Percentiles rank a stretch among this genome's conserved stretches.
phyloP scores from a whole-genome alignment of 345 rosid genomes.

The Eucalyptus viminalis region DNA sequence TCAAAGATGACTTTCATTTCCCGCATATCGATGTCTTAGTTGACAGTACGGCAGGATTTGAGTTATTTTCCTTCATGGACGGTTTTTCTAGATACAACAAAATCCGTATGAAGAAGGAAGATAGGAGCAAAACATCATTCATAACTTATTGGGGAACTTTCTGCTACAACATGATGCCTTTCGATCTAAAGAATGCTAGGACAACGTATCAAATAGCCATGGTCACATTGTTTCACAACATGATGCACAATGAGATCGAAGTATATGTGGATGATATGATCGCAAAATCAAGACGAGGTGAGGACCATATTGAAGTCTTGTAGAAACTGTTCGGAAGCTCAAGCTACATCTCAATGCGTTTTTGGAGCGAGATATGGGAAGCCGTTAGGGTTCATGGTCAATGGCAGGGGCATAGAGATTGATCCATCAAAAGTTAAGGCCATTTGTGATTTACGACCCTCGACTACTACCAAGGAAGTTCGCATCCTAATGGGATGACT shows the following conservation, averaged over 20 bases:
- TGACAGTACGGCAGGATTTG: rapidly evolving
- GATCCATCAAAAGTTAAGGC: no score
- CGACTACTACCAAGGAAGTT: rapidly evolving
- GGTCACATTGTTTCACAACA: no score
- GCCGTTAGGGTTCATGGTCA: rapidly evolving
- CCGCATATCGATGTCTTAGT: rapidly evolving
- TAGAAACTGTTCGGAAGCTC: rapidly evolving
- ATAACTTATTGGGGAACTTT: rapidly evolving
- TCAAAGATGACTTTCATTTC: rapidly evolving
- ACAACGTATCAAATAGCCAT: rapidly evolving
- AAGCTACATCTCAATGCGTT: no score
- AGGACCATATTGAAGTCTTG: no score
- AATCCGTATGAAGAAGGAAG: no score
- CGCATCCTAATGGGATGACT: rapidly evolving
- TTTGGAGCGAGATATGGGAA: rapidly evolving
- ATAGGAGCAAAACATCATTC: no score
- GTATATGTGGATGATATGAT: no score
- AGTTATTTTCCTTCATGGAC: no score
- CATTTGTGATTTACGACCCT: rapidly evolving
- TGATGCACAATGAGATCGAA: no score
- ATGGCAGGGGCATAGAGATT: rapidly evolving
- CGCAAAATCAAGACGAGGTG: no score
- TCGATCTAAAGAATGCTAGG: rapidly evolving
- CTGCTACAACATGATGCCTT: rapidly evolving
- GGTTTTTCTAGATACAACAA: rapidly evolving